These are phyloP conservation scores for Psidium guajava DNA, from an alignment of 345 rosid genomes.

Conservation along the genomic window DNA sequence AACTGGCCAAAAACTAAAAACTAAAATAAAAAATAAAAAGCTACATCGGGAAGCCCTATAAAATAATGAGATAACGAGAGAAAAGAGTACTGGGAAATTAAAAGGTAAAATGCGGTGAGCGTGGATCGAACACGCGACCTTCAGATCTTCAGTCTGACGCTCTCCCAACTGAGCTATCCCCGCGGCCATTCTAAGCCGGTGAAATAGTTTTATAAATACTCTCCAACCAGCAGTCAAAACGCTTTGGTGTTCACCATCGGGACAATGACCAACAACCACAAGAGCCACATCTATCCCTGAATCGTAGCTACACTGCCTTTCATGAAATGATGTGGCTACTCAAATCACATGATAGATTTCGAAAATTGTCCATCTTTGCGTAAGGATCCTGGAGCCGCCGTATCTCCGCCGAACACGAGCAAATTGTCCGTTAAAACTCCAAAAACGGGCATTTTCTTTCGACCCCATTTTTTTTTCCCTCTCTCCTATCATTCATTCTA, in stretches of 20 bases:
- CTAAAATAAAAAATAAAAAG: background rate
- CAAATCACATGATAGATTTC: background rate
- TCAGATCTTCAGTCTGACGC: constrained; percentile 99
- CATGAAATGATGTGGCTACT: background rate
- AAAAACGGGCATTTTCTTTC: background rate
- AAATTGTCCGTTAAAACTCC: background rate
- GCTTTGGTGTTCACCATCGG: background rate
- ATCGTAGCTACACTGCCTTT: background rate
- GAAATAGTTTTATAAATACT: too few relatives aligned
- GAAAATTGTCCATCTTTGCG: background rate
- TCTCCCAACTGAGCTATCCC: constrained; percentile 98
- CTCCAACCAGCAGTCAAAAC: background rate
- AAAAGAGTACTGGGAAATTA: background rate
- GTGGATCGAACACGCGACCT: constrained; percentile 97
- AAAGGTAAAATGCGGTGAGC: constrained; percentile 50
- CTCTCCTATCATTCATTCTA: background rate
- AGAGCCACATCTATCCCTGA: background rate
- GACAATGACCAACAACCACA: background rate
- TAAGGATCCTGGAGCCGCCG: background rate
- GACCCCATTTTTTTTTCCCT: background rate
- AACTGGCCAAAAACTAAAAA: background rate
- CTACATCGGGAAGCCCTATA: background rate
- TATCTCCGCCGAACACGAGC: background rate
- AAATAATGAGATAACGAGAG: background rate
- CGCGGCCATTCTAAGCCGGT: background rate